A percentile compares a stretch with the other conserved stretches of the same genome.
phyloP scores from a whole-genome alignment of 2,329 filamentous ascomycete species.

The Saccharata proteae region DNA sequence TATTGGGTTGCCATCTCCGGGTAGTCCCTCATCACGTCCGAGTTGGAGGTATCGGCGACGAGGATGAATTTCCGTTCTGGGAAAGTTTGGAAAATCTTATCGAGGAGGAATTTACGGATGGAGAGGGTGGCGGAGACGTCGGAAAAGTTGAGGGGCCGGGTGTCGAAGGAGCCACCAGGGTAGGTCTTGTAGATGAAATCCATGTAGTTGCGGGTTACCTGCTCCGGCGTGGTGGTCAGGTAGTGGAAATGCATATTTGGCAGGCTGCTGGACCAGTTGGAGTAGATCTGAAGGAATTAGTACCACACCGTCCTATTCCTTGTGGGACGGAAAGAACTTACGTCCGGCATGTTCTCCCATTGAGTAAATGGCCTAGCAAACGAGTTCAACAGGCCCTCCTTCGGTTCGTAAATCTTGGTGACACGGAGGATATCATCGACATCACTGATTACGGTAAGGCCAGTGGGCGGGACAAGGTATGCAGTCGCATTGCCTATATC shows the following conservation, averaged over 20 bases:
- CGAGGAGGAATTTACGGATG: slow-evolving; percentile 57
- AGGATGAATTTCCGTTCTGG: slow-evolving; percentile 65
- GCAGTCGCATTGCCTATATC: slow-evolving; percentile 60
- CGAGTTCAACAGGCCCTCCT: slow-evolving; percentile 62
- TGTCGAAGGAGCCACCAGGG: slow-evolving; percentile 66
- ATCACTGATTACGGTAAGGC: slow-evolving; percentile 62
- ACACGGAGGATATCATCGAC: slow-evolving; percentile 73
- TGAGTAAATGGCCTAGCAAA: slow-evolving; percentile 58
- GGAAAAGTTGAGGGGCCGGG: slow-evolving; percentile 68
- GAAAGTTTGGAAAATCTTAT: slow-evolving; percentile 63
- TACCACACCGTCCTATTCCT: too few relatives aligned
- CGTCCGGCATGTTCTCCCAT: slow-evolving; percentile 73
- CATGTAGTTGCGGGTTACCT: slow-evolving; percentile 67
- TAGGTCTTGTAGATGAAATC: slow-evolving; percentile 68
- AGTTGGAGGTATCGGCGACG: slow-evolving; percentile 64
- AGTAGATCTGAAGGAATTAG: too few relatives aligned
- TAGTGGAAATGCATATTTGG: slow-evolving; percentile 69
- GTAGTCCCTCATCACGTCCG: slow-evolving; percentile 59
- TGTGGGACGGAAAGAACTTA: too few relatives aligned
- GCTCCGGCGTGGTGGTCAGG: slow-evolving; percentile 67
- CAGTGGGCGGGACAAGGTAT: slow-evolving; percentile 59
- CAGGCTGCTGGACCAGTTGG: slow-evolving; percentile 58
- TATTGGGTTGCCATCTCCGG: slow-evolving; percentile 51
- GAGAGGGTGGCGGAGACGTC: slow-evolving; percentile 58
- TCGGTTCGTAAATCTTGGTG: slow-evolving; percentile 67